These are phyloP conservation scores for Penicillium lagena DNA, from an alignment of 495 filamentous ascomycete species.

Conservation along the genomic window DNA sequence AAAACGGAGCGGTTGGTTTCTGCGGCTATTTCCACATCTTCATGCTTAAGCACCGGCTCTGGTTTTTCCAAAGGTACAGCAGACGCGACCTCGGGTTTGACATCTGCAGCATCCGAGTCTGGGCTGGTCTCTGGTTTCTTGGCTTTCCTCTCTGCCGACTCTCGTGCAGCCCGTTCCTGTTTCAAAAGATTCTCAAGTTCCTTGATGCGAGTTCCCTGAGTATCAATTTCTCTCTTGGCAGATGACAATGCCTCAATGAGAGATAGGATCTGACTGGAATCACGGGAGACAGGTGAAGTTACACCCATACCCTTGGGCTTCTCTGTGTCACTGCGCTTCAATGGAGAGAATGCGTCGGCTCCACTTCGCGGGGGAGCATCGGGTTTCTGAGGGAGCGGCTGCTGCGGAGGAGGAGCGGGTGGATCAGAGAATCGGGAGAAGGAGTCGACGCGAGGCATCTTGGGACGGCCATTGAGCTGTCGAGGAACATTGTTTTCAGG, in stretches of 20 bases:
- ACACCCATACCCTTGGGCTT: constrained; percentile 52
- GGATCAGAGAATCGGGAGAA: constrained; percentile 74
- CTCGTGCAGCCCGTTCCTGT: constrained; percentile 73
- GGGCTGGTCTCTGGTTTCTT: constrained; percentile 55
- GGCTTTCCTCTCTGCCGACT: constrained; percentile 75
- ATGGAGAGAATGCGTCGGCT: constrained; percentile 39
- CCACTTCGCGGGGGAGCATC: constrained; percentile 51
- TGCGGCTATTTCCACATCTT: constrained; percentile 1
- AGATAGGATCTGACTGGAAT: constrained; percentile 66
- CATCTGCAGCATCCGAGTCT: constrained; percentile 10
- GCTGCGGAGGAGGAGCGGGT: constrained; percentile 84
- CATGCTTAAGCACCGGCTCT: constrained; percentile 5
- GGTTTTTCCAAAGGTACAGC: constrained; percentile 21
- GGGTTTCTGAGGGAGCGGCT: constrained; percentile 85
- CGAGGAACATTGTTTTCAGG: constrained; percentile 30
- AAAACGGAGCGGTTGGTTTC: constrained; percentile 13
- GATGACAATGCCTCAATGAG: constrained; percentile 75
- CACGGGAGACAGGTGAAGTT: constrained; percentile 57
- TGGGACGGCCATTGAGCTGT: constrained; percentile 38
- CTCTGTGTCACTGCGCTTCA: constrained; percentile 73
- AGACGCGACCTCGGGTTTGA: constrained; percentile 21
- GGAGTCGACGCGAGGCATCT: constrained; percentile 53
- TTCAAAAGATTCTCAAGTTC: constrained; percentile 73
- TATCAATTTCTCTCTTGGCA: constrained; percentile 75
- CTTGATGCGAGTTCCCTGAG: constrained; percentile 67